Evolutionary conservation across 2,329 filamentous ascomycete genomes (phyloP), one percentile per base, ranked within the genome.

Genomic region (Truncatella angustata): DNA sequence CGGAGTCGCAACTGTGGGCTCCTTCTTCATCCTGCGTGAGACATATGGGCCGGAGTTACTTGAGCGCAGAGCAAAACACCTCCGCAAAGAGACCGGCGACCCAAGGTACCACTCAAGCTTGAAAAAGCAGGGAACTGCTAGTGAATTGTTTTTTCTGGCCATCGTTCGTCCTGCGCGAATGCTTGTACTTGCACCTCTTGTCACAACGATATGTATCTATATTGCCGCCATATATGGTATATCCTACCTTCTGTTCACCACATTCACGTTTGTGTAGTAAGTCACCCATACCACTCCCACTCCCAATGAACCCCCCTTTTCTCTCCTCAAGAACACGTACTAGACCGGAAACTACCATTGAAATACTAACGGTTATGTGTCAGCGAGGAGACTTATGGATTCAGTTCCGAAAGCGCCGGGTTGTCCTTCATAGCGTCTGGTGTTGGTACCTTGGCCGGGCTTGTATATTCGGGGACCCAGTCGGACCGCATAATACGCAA

Each of bases 401-500:
- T 73, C 58, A 64, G 63, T 4, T 62, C 64, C 3, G 62, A 61
- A 3, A 58, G 63, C 12, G 64, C 67, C 1, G 73, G 73, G 2
- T 59, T 76, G 5, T 56, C 67, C 1, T 75, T 70, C 56, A 58
- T 75, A 5, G 73, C 71, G 1, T 49, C 73, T 5, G 73, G 73
- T 9, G 46, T 73, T 21, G 71, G 70, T 26, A 72, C 73, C 56
- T 56, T 69, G 39, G 49, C 64, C 3, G 75, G 75, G 23, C 62
- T 78, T 14, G 58, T 58, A 40, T 60, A 68, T 52, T 76, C 78
- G 49, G 71, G 67, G 12, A 52, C 67, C 35, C 60, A 76, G 28
- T 77, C 73, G 4, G 77, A 80, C 58, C 64, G 62, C 24, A 70
- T 80, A 30, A 64, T 79, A 14, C 68, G 70, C 34, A 68, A 77